Evolutionary conservation across 2,329 filamentous ascomycete genomes (phyloP).

Genomic region (Scedosporium apiospermum): DNA sequence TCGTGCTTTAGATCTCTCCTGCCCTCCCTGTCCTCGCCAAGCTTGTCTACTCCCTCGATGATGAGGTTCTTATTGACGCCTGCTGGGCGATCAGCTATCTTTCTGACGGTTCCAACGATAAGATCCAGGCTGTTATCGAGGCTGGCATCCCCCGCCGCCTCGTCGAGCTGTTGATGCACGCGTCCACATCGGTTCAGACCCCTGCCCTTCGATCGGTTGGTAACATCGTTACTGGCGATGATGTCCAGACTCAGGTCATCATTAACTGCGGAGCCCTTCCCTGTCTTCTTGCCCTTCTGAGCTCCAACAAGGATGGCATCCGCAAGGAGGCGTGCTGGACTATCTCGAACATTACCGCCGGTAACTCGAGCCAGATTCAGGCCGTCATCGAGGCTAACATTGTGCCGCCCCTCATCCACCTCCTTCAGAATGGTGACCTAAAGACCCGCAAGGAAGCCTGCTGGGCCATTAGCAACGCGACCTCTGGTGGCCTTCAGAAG

Average conservation of each 20-base stretch:
- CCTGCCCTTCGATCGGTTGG: conserved; percentile 93
- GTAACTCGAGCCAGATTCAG: conserved; percentile 97
- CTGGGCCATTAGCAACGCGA: conserved; percentile 99
- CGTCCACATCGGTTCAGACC: conserved; percentile 95
- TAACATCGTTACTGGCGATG: conserved; percentile 97
- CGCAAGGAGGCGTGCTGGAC: conserved; percentile 99
- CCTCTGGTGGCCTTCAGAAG: conserved; percentile 94
- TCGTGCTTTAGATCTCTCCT: conserved; percentile 64
- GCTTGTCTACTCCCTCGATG: conserved; percentile 95
- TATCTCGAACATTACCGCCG: conserved; percentile 97
- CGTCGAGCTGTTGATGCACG: conserved; percentile 95
- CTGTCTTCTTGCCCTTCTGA: conserved; percentile 84
- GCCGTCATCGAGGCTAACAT: conserved; percentile 94
- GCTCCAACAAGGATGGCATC: conserved; percentile 97
- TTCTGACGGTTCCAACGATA: conserved; percentile 95
- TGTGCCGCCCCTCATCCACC: conserved; percentile 89
- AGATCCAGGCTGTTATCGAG: conserved; percentile 98
- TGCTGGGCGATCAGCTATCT: conserved; percentile 99
- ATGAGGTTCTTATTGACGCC: conserved; percentile 95
- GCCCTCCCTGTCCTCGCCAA: conserved; percentile 92
- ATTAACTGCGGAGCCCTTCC: conserved; percentile 95
- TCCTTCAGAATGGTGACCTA: conserved; percentile 92
- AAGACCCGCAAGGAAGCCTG: conserved; percentile 99
- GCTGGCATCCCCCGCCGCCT: conserved; percentile 93
- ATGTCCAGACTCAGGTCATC: conserved; percentile 97